Percentiles rank a stretch among this genome's conserved stretches.
Evolutionary conservation across 352 stramenopile species (phyloP).

Genomic region (Peronospora destructor): DNA sequence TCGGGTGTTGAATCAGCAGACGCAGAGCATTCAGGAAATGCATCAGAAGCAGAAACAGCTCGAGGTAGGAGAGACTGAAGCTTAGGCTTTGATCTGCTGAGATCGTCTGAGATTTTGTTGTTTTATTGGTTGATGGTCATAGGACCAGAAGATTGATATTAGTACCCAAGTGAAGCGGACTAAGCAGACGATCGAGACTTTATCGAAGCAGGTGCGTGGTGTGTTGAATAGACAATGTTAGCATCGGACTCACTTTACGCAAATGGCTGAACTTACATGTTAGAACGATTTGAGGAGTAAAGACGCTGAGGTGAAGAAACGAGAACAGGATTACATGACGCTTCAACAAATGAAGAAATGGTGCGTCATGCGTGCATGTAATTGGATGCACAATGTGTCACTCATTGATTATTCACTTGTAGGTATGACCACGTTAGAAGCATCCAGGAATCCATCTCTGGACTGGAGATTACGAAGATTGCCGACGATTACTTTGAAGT

Average conservation of each 20-base stretch:
- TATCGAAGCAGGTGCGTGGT: constrained; percentile 46
- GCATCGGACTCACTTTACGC: constrained; percentile 1
- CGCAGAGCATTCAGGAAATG: constrained; percentile 63
- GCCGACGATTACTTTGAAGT: constrained; percentile 59
- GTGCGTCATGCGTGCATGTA: constrained; percentile 18
- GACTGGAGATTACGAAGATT: constrained; percentile 51
- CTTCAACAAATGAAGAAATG: constrained; percentile 72
- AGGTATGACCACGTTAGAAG: constrained; percentile 64
- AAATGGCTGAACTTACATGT: neutral
- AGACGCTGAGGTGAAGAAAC: constrained; percentile 63
- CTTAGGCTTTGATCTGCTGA: neutral
- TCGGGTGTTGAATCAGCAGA: constrained; percentile 66
- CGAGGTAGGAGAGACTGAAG: constrained; percentile 25
- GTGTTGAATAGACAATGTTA: constrained; percentile 5
- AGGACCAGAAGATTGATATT: constrained; percentile 72
- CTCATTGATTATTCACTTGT: neutral
- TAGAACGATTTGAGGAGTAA: constrained; percentile 65
- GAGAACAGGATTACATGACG: constrained; percentile 61
- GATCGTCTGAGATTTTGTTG: neutral
- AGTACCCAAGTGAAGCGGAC: constrained; percentile 59
- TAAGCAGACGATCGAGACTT: constrained; percentile 38
- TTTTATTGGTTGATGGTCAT: neutral
- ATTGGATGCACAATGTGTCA: neutral
- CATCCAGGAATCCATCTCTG: constrained; percentile 46
- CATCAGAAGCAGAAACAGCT: constrained; percentile 58